phyloP scores from a whole-genome alignment of 2,329 filamentous ascomycete genomes.

The Diaporthe australafricana region DNA sequence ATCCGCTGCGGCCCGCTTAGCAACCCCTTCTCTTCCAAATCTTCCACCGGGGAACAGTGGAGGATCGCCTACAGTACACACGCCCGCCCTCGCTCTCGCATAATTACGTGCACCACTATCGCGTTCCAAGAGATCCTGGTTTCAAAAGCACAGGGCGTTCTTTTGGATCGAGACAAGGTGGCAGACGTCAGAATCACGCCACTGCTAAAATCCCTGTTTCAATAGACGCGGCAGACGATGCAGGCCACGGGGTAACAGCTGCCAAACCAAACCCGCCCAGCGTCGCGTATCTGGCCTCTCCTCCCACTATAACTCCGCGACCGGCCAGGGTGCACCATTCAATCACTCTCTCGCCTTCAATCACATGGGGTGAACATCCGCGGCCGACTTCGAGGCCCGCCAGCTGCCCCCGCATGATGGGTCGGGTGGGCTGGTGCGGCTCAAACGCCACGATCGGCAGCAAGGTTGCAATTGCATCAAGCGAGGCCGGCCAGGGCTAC shows the following conservation, averaged over 20 bases:
- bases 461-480: conserved; percentile 25
- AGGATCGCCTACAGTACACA: not conserved
- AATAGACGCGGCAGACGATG: conserved; percentile 31
- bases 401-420: conserved; percentile 8
- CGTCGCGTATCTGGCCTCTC: conserved; percentile 5
- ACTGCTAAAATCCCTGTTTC: conserved; percentile 30
- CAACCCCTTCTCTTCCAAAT: not conserved
- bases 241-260: not conserved
- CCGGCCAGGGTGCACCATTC: not conserved
- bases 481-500: conserved; percentile 13
- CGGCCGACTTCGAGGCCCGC: conserved; percentile 12
- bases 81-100: conserved; percentile 24
- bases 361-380: conserved; percentile 26
- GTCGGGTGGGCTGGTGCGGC: conserved; percentile 28
- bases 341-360: conserved; percentile 10
- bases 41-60: not conserved
- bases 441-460: conserved; percentile 33
- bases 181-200: conserved; percentile 31
- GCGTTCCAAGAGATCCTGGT: conserved; percentile 24
- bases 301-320: not conserved
- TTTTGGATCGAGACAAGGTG: conserved; percentile 26
- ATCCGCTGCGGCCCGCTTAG: conserved; percentile 8
- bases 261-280: conserved; percentile 10
- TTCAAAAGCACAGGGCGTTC: conserved; percentile 26
- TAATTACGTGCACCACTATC: not conserved